A percentile compares a stretch with the other conserved stretches of the same genome.
phyloP scores from a whole-genome alignment of 371 early-diverging fungal species.

The Mucor irregularis region DNA sequence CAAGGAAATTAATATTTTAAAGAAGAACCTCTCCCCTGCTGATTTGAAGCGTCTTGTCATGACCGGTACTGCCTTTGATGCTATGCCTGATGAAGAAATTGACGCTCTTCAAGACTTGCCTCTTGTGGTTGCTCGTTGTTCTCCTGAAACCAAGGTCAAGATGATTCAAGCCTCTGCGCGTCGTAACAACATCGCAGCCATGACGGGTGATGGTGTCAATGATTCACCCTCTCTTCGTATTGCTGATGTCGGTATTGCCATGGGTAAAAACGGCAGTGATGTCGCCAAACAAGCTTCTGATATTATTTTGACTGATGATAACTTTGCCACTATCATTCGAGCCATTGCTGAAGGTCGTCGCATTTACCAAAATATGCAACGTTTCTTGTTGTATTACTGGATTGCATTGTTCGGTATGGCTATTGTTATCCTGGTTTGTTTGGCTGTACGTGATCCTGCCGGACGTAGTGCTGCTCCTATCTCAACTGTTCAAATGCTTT shows the following conservation, averaged over 20 bases:
- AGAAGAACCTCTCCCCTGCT: slow-evolving; percentile 33
- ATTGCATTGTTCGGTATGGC: slow-evolving; percentile 48
- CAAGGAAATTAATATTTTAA: slow-evolving; percentile 84
- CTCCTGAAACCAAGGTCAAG: slow-evolving; percentile 96
- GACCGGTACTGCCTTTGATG: slow-evolving; percentile 84
- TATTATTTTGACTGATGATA: slow-evolving; percentile 86
- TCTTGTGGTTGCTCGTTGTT: slow-evolving; percentile 90
- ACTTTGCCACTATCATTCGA: slow-evolving; percentile 84
- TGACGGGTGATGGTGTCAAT: slow-evolving; percentile 94
- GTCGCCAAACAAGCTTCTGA: slow-evolving; percentile 91
- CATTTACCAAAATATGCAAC: slow-evolving; percentile 91
- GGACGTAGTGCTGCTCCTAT: slow-evolving; percentile 68
- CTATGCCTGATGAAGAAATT: slow-evolving; percentile 78
- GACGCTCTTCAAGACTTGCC: slow-evolving; percentile 79
- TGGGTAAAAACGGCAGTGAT: slow-evolving; percentile 92
- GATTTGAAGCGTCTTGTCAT: slow-evolving; percentile 65
- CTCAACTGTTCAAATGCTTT: slow-evolving; percentile 39
- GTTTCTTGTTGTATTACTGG: slow-evolving; percentile 86
- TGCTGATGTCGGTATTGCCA: slow-evolving; percentile 91
- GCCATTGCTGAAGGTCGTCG: slow-evolving; percentile 86
- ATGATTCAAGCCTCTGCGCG: slow-evolving; percentile 92
- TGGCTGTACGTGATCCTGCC: slow-evolving; percentile 74
- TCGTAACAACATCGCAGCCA: slow-evolving; percentile 66
- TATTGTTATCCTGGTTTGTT: slow-evolving; percentile 65
- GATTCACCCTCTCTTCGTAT: slow-evolving; percentile 91